Percentiles rank a stretch among this genome's conserved stretches.
These are phyloP conservation scores for Baorangia bicolor DNA, from an alignment of 768 basidiomycete species.

Conservation along the genomic window DNA sequence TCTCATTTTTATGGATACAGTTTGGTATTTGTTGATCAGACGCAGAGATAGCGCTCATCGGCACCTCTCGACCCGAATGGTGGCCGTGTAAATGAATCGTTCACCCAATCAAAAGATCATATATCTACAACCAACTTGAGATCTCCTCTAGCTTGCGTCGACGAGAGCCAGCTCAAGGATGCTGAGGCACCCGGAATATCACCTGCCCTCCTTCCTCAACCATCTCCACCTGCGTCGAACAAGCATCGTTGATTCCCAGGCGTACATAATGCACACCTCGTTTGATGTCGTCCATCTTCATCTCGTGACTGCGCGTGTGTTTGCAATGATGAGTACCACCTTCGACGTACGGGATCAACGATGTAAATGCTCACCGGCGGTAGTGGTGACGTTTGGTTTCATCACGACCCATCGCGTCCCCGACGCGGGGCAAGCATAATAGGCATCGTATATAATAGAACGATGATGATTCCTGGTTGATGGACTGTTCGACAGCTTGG, in stretches of 20 bases:
- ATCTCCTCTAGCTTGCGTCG: too few relatives aligned
- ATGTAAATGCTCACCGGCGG: background rate
- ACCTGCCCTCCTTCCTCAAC: background rate
- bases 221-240: background rate
- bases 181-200: background rate
- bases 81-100: background rate
- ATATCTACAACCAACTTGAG: background rate
- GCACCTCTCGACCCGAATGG: background rate
- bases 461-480: too few relatives aligned
- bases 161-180: background rate
- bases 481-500: too few relatives aligned
- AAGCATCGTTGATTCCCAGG: background rate
- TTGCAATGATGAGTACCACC: background rate
- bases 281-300: background rate
- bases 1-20: too few relatives aligned
- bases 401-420: background rate
- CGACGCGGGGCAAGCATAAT: background rate
- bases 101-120: background rate
- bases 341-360: background rate
- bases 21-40: conserved; percentile 2
- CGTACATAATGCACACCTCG: background rate
- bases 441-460: too few relatives aligned
- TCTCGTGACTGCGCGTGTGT: background rate
- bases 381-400: background rate
- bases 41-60: background rate